A percentile compares a stretch with the other conserved stretches of the same genome.
Evolutionary conservation across 129 eudicot genomes (phyloP).

Genomic region (Mikania micrantha): DNA sequence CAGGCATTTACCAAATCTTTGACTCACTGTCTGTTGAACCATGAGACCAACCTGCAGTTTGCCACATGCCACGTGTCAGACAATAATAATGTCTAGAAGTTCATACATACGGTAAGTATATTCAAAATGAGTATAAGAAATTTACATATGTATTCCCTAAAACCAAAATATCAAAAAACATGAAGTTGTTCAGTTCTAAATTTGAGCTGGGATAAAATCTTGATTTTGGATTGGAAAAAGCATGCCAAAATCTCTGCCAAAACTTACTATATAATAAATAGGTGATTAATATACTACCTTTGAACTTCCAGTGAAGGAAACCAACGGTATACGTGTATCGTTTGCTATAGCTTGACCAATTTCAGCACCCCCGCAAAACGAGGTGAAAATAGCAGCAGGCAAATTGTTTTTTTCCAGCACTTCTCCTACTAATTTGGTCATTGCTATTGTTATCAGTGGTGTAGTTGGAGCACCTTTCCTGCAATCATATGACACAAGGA

Average conservation of each 20-base stretch:
- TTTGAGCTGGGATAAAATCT: not conserved
- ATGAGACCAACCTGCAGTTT: conserved; percentile 66
- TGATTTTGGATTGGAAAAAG: not conserved
- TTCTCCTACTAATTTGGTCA: conserved; percentile 72
- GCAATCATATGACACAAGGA: conserved; percentile 8
- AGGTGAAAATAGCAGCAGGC: conserved; percentile 87
- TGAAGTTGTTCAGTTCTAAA: not conserved
- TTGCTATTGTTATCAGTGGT: conserved; percentile 84
- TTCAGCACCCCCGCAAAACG: conserved; percentile 96
- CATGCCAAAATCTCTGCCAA: not conserved
- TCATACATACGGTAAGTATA: not conserved
- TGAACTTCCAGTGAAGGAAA: conserved; percentile 98
- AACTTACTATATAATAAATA: not conserved
- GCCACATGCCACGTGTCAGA: conserved; percentile 1
- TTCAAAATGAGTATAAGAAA: not conserved
- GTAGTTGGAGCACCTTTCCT: conserved; percentile 99
- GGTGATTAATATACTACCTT: conserved; percentile 52
- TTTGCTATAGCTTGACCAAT: conserved; percentile 94
- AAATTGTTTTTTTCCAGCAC: conserved; percentile 75
- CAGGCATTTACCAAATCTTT: conserved; percentile 89
- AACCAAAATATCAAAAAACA: not conserved
- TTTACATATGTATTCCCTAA: not conserved
- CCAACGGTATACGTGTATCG: conserved; percentile 84
- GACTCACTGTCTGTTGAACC: conserved; percentile 86
- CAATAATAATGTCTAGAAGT: not conserved